Base-by-base conservation (phyloP, 179 eudicot genomes). In the Heliamphora pulchella region DNA sequence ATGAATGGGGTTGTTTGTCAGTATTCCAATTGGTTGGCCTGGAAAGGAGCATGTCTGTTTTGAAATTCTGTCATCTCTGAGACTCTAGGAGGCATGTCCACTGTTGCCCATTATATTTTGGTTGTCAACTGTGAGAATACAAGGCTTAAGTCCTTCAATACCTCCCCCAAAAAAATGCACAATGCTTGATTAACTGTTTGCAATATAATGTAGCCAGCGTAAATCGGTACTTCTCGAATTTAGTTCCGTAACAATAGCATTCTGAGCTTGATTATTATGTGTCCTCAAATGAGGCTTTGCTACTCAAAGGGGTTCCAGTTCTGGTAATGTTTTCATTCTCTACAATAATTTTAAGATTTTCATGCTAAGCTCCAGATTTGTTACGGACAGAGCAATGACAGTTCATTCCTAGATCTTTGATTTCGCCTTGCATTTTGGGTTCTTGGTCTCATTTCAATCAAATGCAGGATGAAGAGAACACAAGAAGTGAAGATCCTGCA, bases 361-460 rank as follows among this genome's bases (percentile, higher is more conserved):
- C 46, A 14, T 1, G 14, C 18, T 18, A 48, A 44, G 57, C 70
- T 63, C 15, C 11, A 17, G 61, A 65, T 8, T 66, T 31, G 73
- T 13, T 65, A 8, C 1, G 48, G 3, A 50, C 5, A 18, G 55
- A 8, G 22, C 54, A 10, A 61, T 62, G 79, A 63, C 15, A 2
- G n/a, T 78, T 17, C 41, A 8, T 31, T 17, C 9, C 10, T 5
- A 39, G 11, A 43, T 10, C 39, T 2, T 31, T 53, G 50, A 39
- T 66, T 66, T 58, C 22, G 43, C 55, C 2, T 11, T 14, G 2
- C 80, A 65, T n/a, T 54, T 53, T 68, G 8, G 15, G 54, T 78
- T 68, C 41, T 78, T 68, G 74, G 51, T 41, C 74, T 68, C n/a
- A 54, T 53, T 53, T 66, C 18, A 2, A 67, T 54, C 18, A 17